Base-by-base conservation (phyloP, 192 early-diverging fungal species). In the Coemansia sp. region DNA sequence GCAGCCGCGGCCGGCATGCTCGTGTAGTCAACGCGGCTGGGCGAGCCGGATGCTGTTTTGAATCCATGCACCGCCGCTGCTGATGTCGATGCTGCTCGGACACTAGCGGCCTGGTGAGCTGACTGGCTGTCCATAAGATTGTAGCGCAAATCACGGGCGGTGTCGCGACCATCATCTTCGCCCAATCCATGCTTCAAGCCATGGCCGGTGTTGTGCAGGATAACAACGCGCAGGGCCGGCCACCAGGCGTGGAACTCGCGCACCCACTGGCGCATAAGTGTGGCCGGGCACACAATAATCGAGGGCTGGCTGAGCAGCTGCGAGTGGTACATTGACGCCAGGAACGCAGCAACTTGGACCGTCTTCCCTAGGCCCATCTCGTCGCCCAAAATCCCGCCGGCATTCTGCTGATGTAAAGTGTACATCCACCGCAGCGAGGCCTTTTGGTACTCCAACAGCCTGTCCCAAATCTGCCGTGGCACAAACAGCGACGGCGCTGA, bases 311-410 rank as follows among this genome's bases (percentile, higher is more conserved):
- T 68, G 3, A 92, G 75, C 34, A 87, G 51, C 7, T 63, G 61
- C 5, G 92, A 93, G 58, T 88, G 84, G 41, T 82, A 77, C 35
- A 98, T 70, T 8, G 88, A 83, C 5, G 87, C 84, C 17, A 98
- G 72, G 53, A 93, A 95, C 15, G 90, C 71, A 27, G 90, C 87
- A 4, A 92, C 80, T 59, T 98, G 95, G 27, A 96, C 84, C 0
- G 95, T 98, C 53, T 98, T 98, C 8, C 95, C 95, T 1, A 95
- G 65, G 1, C 92, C 93, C 94, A 97, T 95, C 63, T 95, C 92
- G 69, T 96, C 94, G 19, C 92, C 93, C 19, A 96, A 74, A 19
- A 98, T 88, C 0, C 95, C 95, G 2, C 95, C 95, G 0, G 86
- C 84, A 31, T 90, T 79, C 61, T 94, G 91, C 38, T 77, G 75